phyloP scores from a whole-genome alignment of 2,329 filamentous ascomycete species.

The Colletotrichum nymphaeae region DNA sequence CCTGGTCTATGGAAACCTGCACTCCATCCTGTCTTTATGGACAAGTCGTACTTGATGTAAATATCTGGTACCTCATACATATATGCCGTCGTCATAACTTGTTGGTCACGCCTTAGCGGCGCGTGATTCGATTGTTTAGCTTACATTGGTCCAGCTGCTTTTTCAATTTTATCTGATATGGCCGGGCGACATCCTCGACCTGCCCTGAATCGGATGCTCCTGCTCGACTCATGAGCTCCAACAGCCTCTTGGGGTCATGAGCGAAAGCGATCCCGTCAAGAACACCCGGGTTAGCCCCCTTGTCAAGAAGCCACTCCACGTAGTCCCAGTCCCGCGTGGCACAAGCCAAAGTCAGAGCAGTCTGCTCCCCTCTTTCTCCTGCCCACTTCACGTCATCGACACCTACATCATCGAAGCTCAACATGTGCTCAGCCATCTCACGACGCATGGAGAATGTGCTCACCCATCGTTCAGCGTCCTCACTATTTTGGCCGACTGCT shows the following conservation, averaged over 20 bases:
- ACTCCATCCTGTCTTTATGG: no score
- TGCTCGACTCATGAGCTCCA: neutral
- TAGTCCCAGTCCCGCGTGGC: neutral
- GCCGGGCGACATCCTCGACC: no score
- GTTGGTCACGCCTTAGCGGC: no score
- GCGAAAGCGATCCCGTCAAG: neutral
- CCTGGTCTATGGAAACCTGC: no score
- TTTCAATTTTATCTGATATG: neutral
- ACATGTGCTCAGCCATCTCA: neutral
- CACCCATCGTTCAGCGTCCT: neutral
- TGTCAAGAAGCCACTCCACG: constrained; percentile 4
- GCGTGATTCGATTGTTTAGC: no score
- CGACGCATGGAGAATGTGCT: neutral
- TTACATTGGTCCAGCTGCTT: no score
- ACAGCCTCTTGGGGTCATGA: neutral
- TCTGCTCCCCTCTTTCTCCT: neutral
- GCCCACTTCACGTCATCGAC: neutral
- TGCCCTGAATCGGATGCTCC: no score
- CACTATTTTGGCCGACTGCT: neutral
- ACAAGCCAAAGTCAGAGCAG: constrained; percentile 1
- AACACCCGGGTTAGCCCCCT: neutral
- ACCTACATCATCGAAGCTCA: neutral
- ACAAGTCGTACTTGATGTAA: no score
- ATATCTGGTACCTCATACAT: no score
- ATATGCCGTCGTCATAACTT: no score